Evolutionary conservation across 2,329 filamentous ascomycete species (phyloP), one percentile per base, ranked within the genome.

Genomic region (Colletotrichum camelliae): DNA sequence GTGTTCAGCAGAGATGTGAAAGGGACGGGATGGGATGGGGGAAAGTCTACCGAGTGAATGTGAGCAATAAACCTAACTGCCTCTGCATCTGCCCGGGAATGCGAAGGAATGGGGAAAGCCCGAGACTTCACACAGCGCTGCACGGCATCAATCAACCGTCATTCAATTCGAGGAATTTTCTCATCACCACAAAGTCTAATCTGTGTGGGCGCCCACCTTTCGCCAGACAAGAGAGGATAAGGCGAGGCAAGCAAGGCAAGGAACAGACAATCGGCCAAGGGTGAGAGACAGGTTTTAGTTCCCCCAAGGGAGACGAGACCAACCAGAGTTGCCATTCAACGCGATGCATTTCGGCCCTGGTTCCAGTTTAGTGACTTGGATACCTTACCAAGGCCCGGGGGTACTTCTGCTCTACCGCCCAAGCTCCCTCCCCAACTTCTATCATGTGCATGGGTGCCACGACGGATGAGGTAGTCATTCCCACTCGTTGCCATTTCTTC

Each of bases 241-340:
- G 35, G 73, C 29, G 33, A 37, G 72, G 66, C 58, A 65, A n/a
- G 57, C 16, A 60, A n/a, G 57, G 9, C 12, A 61, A 64, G 65
- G 43, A 21, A 24, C 67, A 37, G 60, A 29, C 4, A 27, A 70
- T 62, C 31, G 35, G 24, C 21, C 48, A 48, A 57, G 74, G 39
- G 69, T 37, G 70, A 79, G 77, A 80, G 76, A 79, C 78, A 79
- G 80, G 80, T 82, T 82, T 81, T 80, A 79, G 78, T 82, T 81
- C 39, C 78, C 65, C 77, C 60, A 81, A 81, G 80, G 81, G 79
- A 80, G 74, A 77, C 78, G 72, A 79, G 77, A 27, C 73, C 73
- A 75, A 73, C 70, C 70, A 75, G 70, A 75, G 73, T 75, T 75
- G 73, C 43, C 62, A 57, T 57, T 35, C 27, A 37, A 27, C 35